Base-by-base conservation (phyloP, 345 rosid genomes). In the Balakata baccata region DNA sequence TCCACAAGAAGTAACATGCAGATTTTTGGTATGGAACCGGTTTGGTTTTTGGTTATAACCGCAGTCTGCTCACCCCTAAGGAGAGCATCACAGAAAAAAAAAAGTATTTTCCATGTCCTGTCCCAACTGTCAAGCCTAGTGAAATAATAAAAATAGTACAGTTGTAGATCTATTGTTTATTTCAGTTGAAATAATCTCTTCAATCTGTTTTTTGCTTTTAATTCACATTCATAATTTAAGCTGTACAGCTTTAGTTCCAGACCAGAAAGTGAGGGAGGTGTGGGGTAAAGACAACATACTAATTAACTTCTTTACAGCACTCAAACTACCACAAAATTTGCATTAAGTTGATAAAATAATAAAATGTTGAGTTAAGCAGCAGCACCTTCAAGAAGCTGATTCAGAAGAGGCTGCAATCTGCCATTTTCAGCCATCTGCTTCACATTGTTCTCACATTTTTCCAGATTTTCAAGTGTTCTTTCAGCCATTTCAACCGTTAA, bases 401-500 rank as follows among this genome's bases (percentile, higher is more conserved):
- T 82, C 69, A 92, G 81, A 79, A 92, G 99, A 82, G 97, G 99
- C 66, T 78, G 89, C 74, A 92, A 77, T 83, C 97, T 84, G 68
- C 97, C 98, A 69, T 80, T 87, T 66, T 80, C 91, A 81, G 98
- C 98, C 98, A 94, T 94, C 89, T 89, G 89, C 74, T 87, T 77
- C 72, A 94, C 92, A 89, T 94, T 94, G 76, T 89, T 87, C 83
- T 89, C 95, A 49, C 85, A 87, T 56, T 53, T 86, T 77, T 87
- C 97, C 85, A 94, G 85, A 78, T 94, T 94, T 70, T 78, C 87
- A 73, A 94, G 87, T 4, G 93, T 92, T 79, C 69, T 82, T 63
- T 90, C 94, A 75, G 98, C 97, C 79, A 79, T 90, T 83, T 92
- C 97, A 84, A 94, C 93, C 43, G 98, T 89, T 54, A 84, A 78